Base-by-base conservation (phyloP, 2,329 filamentous ascomycete genomes). In the Verticillium nubilum region DNA sequence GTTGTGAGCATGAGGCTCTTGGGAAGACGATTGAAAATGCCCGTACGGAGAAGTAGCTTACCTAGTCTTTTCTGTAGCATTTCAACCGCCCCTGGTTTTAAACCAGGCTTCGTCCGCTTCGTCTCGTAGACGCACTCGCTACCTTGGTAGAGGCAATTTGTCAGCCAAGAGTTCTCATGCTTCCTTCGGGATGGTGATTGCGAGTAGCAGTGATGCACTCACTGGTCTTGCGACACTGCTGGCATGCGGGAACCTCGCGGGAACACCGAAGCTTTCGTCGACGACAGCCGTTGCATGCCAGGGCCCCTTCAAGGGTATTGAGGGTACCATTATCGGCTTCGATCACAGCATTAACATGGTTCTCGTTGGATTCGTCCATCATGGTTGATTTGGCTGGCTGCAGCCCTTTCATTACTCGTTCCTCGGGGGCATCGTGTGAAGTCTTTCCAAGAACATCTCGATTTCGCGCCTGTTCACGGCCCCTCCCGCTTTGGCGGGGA, bases 71-170 rank as follows among this genome's bases (percentile, higher is more conserved):
- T 63, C 56, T 73, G 73, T 25, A 76, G 60, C 33, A 66, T 70
- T 35, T 75, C 73, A 26, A 76, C 67, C 1, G 72, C 74, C 1
- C 74, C 74, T 10, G 66, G 63, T 60, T 74, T 75, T 59, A 76
- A 67, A 2, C 74, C 73, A 4, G 74, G 74, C 59, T 73, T 76
- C 2, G 64, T 65, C 31, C 67, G 67, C 60, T 70, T 72, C 1
- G 64, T 58, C 26, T 71, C 67, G 58, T 74, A 75, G 10, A 67
- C 54, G 58, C 73, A 74, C 29, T 62, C 62, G 57, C 59, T 58
- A 17, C 59, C 63, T 66, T n/a, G 0, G 15, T 29, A 0, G 9
- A 15, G 12, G 28, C 52, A n/a, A 1, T 25, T 37, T 59, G 29
- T 57, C 33, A 10, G 54, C 25, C 9, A 27, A 35, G 27, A 0